These are phyloP conservation scores for Backusella westeae DNA, from an alignment of 192 early-diverging fungal species.

Conservation along the genomic window DNA sequence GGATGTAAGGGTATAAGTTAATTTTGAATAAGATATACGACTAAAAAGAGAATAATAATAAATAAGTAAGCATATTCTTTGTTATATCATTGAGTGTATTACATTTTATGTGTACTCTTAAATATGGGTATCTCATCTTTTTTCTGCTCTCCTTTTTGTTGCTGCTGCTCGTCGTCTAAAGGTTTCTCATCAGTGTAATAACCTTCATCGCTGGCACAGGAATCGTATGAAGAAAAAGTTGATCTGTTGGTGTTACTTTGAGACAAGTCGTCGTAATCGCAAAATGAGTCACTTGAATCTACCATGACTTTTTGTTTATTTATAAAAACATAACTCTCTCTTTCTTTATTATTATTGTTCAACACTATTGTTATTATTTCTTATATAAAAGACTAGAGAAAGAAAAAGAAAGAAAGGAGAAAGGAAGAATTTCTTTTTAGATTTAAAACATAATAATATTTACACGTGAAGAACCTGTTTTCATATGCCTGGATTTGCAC, in stretches of 20 bases:
- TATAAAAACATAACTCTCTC: not conserved
- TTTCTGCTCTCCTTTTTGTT: not conserved
- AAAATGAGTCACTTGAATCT: conserved; percentile 5
- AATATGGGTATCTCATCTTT: conserved; percentile 35
- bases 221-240: conserved; percentile 12
- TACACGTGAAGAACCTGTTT: not conserved
- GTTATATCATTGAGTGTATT: not conserved
- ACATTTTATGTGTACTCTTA: conserved; percentile 33
- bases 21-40: conserved; percentile 35
- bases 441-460: not conserved
- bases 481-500: not conserved
- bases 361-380: not conserved
- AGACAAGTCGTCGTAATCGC: not conserved
- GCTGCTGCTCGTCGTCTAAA: conserved; percentile 12
- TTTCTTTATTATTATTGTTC: not conserved
- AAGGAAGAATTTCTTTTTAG: not conserved
- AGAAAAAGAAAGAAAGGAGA: not conserved
- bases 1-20: conserved; percentile 36
- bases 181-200: conserved; percentile 27
- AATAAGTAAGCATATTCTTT: not conserved
- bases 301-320: not conserved
- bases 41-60: conserved; percentile 7
- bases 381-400: not conserved
- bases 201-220: conserved; percentile 23
- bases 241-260: not conserved